A percentile compares a stretch with the other conserved stretches of the same genome.
phyloP scores from a whole-genome alignment of 2,329 filamentous ascomycete species.

The Didymella sp. region DNA sequence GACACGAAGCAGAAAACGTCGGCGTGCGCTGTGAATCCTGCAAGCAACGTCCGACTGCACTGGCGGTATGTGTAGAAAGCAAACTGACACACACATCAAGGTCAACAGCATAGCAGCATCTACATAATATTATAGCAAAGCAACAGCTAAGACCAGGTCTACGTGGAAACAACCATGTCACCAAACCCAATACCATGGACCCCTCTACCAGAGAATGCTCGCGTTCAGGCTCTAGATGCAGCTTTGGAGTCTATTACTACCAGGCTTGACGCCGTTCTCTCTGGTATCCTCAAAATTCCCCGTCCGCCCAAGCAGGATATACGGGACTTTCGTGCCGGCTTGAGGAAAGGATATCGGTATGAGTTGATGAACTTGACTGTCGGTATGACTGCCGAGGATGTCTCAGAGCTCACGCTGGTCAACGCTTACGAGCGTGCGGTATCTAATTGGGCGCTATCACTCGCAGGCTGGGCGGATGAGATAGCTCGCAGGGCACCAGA shows the following conservation, averaged over 20 bases:
- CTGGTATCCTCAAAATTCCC: neutral
- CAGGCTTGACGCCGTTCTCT: neutral
- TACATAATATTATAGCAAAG: neutral
- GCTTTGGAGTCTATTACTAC: neutral
- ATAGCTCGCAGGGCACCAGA: neutral
- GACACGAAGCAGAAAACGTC: neutral
- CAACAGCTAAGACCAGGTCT: neutral
- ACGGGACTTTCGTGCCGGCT: neutral
- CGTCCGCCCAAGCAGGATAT: neutral
- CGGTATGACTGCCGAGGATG: neutral
- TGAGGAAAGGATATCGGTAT: neutral
- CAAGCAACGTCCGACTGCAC: neutral
- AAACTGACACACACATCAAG: neutral
- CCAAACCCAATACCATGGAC: neutral
- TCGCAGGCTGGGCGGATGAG: too few species aligned
- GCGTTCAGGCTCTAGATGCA: neutral
- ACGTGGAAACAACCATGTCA: neutral
- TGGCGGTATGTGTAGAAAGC: neutral
- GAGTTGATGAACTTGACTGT: neutral
- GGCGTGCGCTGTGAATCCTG: neutral
- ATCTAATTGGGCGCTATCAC: too few species aligned
- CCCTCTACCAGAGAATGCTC: neutral
- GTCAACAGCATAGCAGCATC: neutral
- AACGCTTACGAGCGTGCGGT: neutral
- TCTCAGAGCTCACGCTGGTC: neutral